Conservation (phyloP, 2,329 filamentous ascomycete genomes). For the Chrysosphaeria jannelii region DNA sequence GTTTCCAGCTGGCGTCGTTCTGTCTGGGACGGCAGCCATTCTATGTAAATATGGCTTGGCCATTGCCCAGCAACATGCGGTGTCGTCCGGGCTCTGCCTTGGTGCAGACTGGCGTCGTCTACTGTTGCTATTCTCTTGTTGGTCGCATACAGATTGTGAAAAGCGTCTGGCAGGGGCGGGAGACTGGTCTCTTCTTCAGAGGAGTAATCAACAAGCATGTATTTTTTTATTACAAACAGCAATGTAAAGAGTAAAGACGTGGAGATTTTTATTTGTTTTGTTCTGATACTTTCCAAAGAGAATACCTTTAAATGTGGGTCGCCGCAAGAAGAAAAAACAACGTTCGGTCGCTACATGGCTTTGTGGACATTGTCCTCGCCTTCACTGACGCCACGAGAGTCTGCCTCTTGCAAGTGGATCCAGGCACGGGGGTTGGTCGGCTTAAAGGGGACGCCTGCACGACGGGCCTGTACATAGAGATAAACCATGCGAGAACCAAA, state of each 20-base stretch:
- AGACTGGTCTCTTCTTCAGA: conserved; percentile 8
- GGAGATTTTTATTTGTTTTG: too few species aligned
- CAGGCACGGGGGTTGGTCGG: conserved; percentile 20
- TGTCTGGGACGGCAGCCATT: conserved; percentile 28
- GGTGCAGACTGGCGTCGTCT: conserved; percentile 65
- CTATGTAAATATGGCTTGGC: conserved; percentile 76
- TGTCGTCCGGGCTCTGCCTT: conserved; percentile 50
- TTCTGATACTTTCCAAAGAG: too few species aligned
- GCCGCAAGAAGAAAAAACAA: too few species aligned
- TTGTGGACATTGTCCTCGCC: too few species aligned
- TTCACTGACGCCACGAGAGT: too few species aligned
- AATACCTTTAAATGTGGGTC: too few species aligned
- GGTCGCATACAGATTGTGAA: conserved; percentile 73
- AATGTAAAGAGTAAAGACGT: too few species aligned
- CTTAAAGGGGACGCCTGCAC: conserved; percentile 29
- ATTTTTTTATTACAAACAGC: too few species aligned
- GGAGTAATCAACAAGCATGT: conserved; percentile 14
- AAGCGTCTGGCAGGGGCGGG: conserved; percentile 49
- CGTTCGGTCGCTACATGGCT: too few species aligned
- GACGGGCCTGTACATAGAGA: conserved; percentile 25
- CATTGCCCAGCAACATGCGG: conserved; percentile 75
- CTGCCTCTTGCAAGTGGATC: too few species aligned
- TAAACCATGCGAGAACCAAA: conserved; percentile 26
- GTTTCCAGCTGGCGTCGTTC: conserved; percentile 10
- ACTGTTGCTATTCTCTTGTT: conserved; percentile 44